Percentiles rank a stretch among this genome's conserved stretches.
Evolutionary conservation across 768 basidiomycete species (phyloP).

Genomic region (Vararia minispora): DNA sequence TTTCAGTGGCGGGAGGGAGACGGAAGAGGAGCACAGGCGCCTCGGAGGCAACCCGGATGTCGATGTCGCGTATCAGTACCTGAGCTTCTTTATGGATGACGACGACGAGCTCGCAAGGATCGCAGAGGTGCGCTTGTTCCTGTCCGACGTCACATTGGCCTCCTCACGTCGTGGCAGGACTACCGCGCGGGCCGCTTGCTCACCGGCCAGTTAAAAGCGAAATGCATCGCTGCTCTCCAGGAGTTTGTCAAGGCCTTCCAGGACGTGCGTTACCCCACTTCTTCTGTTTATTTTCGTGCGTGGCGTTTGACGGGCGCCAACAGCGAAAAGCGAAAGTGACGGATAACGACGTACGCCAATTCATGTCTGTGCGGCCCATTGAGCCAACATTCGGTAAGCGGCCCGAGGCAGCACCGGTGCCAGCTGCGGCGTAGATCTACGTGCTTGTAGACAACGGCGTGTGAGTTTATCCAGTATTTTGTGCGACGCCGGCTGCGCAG

Average conservation of each 20-base stretch:
- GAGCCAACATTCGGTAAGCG: conserved; percentile 38
- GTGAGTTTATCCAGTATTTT: too few species aligned
- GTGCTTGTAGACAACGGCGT: too few species aligned
- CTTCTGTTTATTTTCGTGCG: conserved; percentile 6
- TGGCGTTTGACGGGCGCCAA: conserved; percentile 1
- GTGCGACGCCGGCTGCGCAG: too few species aligned
- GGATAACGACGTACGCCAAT: conserved; percentile 59
- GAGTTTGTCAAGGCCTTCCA: conserved; percentile 81
- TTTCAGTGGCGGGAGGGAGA: conserved; percentile 91
- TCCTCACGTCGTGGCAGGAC: conserved; percentile 39
- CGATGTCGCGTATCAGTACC: conserved; percentile 91
- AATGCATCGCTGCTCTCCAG: conserved; percentile 76
- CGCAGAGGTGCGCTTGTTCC: conserved; percentile 46
- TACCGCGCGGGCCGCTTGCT: conserved; percentile 83
- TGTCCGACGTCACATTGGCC: background rate
- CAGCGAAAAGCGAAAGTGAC: conserved; percentile 76
- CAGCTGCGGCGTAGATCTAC: too few species aligned
- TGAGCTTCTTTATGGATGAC: conserved; percentile 92
- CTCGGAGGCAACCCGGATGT: conserved; percentile 90
- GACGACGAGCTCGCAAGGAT: conserved; percentile 77
- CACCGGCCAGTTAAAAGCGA: conserved; percentile 86
- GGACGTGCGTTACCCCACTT: conserved; percentile 32
- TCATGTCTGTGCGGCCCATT: conserved; percentile 83
- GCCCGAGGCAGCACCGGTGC: background rate
- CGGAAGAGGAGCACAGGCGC: conserved; percentile 87